phyloP scores from a whole-genome alignment of 2,329 filamentous ascomycete species.

The Teratosphaeria destructans region DNA sequence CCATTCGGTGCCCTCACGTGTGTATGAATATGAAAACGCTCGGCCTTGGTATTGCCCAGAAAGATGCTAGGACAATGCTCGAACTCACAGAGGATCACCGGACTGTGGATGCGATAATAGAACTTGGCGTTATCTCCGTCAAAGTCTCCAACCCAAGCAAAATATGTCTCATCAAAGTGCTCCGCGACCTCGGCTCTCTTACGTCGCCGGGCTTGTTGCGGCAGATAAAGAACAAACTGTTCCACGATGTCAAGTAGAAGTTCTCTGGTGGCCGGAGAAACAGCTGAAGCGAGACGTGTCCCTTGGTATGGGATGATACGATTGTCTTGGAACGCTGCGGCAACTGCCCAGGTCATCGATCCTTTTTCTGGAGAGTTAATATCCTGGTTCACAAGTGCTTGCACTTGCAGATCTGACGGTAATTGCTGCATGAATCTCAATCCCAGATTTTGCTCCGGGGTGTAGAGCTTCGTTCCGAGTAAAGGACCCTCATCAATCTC shows the following conservation, averaged over 20 bases:
- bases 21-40: constrained; percentile 72
- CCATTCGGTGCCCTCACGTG: constrained; percentile 61
- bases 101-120: constrained; percentile 69
- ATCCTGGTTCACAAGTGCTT: constrained; percentile 47
- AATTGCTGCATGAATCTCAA: constrained; percentile 61
- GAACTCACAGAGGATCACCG: constrained; percentile 64
- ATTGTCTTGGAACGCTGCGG: constrained; percentile 71
- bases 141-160: constrained; percentile 66
- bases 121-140: constrained; percentile 56
- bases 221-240: constrained; percentile 61
- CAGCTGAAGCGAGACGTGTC: constrained; percentile 39
- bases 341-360: constrained; percentile 44
- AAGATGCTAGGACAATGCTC: constrained; percentile 65
- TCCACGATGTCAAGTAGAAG: constrained; percentile 49
- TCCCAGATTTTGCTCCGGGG: constrained; percentile 52
- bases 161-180: constrained; percentile 62
- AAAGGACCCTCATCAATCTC: constrained; percentile 56
- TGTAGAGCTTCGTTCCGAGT: constrained; percentile 57
- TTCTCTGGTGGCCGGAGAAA: constrained; percentile 41
- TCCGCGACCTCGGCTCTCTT: constrained; percentile 45
- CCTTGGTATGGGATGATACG: constrained; percentile 64
- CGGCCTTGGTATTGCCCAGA: constrained; percentile 59
- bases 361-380: constrained; percentile 37
- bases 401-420: constrained; percentile 32
- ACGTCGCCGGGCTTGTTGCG: constrained; percentile 42